phyloP scores from a whole-genome alignment of 2,329 filamentous ascomycete genomes.

The Dryadomyces sulphureus region DNA sequence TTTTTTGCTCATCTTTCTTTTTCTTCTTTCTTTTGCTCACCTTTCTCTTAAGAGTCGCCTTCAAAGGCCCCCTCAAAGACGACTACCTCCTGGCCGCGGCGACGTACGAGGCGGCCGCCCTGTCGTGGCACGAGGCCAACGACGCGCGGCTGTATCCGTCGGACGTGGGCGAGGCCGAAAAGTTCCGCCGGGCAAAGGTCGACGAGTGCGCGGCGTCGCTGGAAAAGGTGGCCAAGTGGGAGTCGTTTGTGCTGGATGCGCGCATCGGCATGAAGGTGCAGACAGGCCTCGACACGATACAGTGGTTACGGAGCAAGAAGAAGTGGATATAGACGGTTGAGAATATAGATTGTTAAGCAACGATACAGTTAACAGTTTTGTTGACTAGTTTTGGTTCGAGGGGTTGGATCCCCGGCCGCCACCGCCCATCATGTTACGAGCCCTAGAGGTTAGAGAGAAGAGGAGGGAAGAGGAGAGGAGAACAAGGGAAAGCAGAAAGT shows the following conservation, averaged over 20 bases:
- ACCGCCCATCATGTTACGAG: conserved; percentile 31
- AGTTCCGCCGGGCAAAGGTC: conserved; percentile 31
- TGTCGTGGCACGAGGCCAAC: conserved; percentile 58
- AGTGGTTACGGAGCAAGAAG: conserved; percentile 34
- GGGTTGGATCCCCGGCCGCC: no score
- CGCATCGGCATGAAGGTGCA: conserved; percentile 60
- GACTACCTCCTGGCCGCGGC: conserved; percentile 61
- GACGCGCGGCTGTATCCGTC: conserved; percentile 18
- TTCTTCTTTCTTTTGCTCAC: no score
- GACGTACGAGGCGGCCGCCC: conserved; percentile 74
- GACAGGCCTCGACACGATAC: conserved; percentile 51
- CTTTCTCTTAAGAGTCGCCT: conserved; percentile 27
- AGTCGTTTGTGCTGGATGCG: conserved; percentile 57
- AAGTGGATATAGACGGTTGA: conserved; percentile 14
- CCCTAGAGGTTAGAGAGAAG: conserved; percentile 17
- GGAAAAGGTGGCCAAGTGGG: conserved; percentile 55
- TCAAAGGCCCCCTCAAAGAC: conserved; percentile 48
- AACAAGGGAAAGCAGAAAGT: no score
- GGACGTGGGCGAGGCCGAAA: conserved; percentile 14
- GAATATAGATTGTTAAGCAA: no score
- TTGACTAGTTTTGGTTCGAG: no score
- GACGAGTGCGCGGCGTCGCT: conserved; percentile 50
- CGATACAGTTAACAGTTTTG: no score
- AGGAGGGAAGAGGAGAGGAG: not conserved
- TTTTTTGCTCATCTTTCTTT: no score